A percentile compares a stretch with the other conserved stretches of the same genome.
Conservation (phyloP, 768 basidiomycete species). For the Multifurca ochricompacta region DNA sequence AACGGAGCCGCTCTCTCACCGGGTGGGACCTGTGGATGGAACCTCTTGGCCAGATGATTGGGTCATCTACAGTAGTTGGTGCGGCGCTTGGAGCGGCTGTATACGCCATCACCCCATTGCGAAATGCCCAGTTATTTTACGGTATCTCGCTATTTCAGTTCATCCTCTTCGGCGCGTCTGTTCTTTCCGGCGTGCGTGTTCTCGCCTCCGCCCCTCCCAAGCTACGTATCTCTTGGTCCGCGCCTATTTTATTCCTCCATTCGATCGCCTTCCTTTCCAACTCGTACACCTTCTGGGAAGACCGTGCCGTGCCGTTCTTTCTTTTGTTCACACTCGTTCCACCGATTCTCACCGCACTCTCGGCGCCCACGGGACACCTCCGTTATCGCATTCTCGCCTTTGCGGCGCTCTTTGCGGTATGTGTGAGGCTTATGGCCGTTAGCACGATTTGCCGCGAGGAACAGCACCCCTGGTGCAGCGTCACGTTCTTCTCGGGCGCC, state of each 20-base stretch:
- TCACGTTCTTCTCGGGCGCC: slow-evolving; percentile 82
- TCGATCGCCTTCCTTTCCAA: slow-evolving; percentile 79
- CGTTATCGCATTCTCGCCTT: slow-evolving; percentile 72
- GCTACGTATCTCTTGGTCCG: slow-evolving; percentile 25
- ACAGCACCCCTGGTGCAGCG: slow-evolving; percentile 81
- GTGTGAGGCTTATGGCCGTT: slow-evolving; percentile 65
- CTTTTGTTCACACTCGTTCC: slow-evolving; percentile 57
- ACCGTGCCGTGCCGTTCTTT: slow-evolving; percentile 71
- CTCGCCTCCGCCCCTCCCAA: slow-evolving; percentile 7
- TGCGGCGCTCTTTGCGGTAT: slow-evolving; percentile 53
- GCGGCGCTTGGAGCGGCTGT: slow-evolving; percentile 1
- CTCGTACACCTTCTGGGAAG: slow-evolving; percentile 98
- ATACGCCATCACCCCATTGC: neutral
- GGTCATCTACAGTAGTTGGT: neutral
- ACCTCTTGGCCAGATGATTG: slow-evolving; percentile 4
- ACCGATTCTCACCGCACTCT: slow-evolving; percentile 50
- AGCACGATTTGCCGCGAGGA: slow-evolving; percentile 94
- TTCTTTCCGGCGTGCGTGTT: slow-evolving; percentile 33
- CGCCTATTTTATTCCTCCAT: slow-evolving; percentile 56
- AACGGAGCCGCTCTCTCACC: slow-evolving; percentile 34
- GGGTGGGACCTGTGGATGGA: slow-evolving; percentile 39
- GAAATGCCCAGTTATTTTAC: slow-evolving; percentile 12
- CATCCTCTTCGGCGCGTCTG: slow-evolving; percentile 22
- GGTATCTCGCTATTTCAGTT: slow-evolving; percentile 18
- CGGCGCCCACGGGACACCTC: slow-evolving; percentile 60